Conservation (phyloP, 75 land plant species). For the Pinus tabuliformis region DNA sequence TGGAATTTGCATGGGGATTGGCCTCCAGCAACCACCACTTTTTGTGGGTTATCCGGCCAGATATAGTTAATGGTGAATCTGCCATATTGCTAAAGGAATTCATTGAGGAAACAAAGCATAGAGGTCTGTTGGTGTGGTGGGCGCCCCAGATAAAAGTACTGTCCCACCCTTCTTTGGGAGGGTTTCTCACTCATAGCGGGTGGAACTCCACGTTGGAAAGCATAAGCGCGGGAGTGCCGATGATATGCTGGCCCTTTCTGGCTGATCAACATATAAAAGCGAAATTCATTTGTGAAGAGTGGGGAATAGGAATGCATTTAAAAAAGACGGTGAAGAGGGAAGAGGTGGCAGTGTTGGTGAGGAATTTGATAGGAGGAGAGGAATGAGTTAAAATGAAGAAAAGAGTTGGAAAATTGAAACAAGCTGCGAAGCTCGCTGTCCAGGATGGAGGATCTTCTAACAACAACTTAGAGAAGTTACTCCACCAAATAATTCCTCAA, state of each 20-base stretch:
- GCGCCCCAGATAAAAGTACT: slow-evolving; percentile 73
- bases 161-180: slow-evolving; percentile 48
- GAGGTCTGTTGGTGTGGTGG: slow-evolving; percentile 56
- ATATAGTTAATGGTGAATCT: not conserved
- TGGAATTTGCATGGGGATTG: slow-evolving; percentile 30
- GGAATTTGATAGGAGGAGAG: slow-evolving; percentile 30
- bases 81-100: slow-evolving; percentile 9
- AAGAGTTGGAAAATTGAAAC: slow-evolving; percentile 22
- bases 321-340: not conserved
- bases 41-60: slow-evolving; percentile 35
- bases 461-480: slow-evolving; percentile 1
- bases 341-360: slow-evolving; percentile 33
- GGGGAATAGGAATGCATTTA: slow-evolving; percentile 27
- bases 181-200: slow-evolving; percentile 76
- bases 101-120: slow-evolving; percentile 20
- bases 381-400: slow-evolving; percentile 35
- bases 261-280: slow-evolving; percentile 41
- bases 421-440: slow-evolving; percentile 35
- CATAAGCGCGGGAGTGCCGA: slow-evolving; percentile 45
- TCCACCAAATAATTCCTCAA: not conserved
- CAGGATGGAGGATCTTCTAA: slow-evolving; percentile 50
- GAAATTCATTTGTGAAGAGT: slow-evolving; percentile 24
- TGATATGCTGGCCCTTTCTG: slow-evolving; percentile 63
- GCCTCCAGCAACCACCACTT: slow-evolving; percentile 9
- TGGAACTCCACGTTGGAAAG: slow-evolving; percentile 81